Base-by-base conservation (phyloP, 805 yeast genomes). In the Hanseniaspora jakobsenii region DNA sequence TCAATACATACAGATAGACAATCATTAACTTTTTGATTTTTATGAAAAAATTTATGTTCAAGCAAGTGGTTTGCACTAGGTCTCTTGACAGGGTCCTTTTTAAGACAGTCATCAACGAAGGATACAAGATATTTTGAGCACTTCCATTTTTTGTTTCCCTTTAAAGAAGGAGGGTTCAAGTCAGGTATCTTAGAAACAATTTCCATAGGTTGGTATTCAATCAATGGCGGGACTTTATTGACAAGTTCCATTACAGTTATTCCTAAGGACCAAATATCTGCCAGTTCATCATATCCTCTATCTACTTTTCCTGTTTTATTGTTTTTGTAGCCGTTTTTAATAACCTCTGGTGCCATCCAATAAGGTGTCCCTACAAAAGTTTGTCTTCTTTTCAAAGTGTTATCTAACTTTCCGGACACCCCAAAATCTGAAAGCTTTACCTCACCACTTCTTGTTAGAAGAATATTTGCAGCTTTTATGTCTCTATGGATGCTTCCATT, bases 291-390 rank as follows among this genome's bases (percentile, higher is more conserved):
- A 59, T 91, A 86, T 1, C 91, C 94, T 14, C 19, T 22, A 2
- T 13, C 19, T 26, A 32, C 30, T 1, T 12, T 16, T 10, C 37
- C 42, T 14, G 42, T 36, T n/a, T 32, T 91, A 22, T 21, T 16
- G 21, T 36, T 23, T 22, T 22, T 38, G 22, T 36, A 36, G 2
- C 44, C 44, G 23, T 71, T 58, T 4, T 67, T 59, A 35, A 91
- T 81, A n/a, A 89, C 81, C 59, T 91, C 98, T 0, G 98, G 98
- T 0, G 98, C 98, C 97, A 89, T 87, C 96, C 96, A 87, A 61
- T 75, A 84, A 12, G 96, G 95, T 0, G 96, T 86, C 1, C 97
- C 97, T 42, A 86, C 95, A 67, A 87, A 79, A 0, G 95, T 83
- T 45, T 73, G 70, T 50, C 78, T 72, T 49, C 75, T 67, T 47